Base-by-base conservation (phyloP, 768 basidiomycete species). In the Ramaria sp. region DNA sequence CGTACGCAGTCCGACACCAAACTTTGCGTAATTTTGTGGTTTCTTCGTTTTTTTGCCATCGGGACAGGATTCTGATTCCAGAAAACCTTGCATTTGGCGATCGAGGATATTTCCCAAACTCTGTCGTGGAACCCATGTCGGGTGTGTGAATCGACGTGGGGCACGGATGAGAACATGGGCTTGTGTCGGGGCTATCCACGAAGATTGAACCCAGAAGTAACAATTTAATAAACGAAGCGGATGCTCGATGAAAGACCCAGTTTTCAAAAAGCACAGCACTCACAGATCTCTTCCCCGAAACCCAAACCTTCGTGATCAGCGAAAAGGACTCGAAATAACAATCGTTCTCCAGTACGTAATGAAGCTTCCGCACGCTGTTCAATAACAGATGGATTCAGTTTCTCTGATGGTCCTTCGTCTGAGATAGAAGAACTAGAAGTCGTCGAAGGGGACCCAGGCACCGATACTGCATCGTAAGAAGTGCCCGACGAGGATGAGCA, bases 101-200 rank as follows among this genome's bases (percentile, higher is more conserved):
- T 78, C 74, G 39, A 78, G 62, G 3, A 72, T 64, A 11, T 65
- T 45, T 34, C 68, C 68, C 19, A 72, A 58, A 54, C 72, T 75
- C 64, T 78, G 78, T 7, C 74, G 71, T 4, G 77, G 77, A 34
- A 71, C 63, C 77, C 78, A 78, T 7, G 70, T 67, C 3, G 77
- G 72, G 54, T 78, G 77, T 7, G 63, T 60, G 61, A 78, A 78
- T 13, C 75, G 68, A 5, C 78, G 68, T 0, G 77, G 77, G 0
- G 77, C 77, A 46, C 74, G 73, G 20, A 78, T 68, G 11, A 76
- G 65, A 47, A 79, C 61, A 30, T 79, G 76, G 0, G 69, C 76
- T 42, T 77, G 75, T 0, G 78, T 78, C 7, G 78, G 71, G 9
- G 71, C 77, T 78, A 43, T 6, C 17, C 1, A 43, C 9, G 42